Conservation (phyloP, 495 filamentous ascomycete genomes). For the Jackrogersella minutella region DNA sequence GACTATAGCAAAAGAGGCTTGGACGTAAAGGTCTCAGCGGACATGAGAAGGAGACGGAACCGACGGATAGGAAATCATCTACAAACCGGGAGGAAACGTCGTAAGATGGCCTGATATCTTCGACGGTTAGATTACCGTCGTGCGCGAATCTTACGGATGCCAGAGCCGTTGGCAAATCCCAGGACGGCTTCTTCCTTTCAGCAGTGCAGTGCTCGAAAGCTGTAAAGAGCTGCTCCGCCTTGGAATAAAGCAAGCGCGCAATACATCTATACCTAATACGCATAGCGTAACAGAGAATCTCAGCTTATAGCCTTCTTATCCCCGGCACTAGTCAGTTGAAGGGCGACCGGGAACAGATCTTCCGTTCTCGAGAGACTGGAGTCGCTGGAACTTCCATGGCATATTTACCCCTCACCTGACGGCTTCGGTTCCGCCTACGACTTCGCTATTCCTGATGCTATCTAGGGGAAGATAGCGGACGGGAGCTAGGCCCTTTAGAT, state of each 20-base stretch:
- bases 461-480: conserved; percentile 8
- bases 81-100: conserved; percentile 12
- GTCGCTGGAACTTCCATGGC: neutral
- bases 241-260: conserved; percentile 9
- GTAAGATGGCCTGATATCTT: conserved; percentile 11
- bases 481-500: conserved; percentile 30
- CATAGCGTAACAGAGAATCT: conserved; percentile 27
- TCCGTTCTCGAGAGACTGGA: conserved; percentile 24
- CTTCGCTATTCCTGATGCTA: conserved; percentile 29
- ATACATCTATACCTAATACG: conserved; percentile 32
- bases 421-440: conserved; percentile 37
- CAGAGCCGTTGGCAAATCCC: conserved; percentile 24
- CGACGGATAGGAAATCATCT: conserved; percentile 13
- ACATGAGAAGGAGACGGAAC: conserved; percentile 21
- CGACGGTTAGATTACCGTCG: conserved; percentile 10
- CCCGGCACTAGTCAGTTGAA: conserved; percentile 21
- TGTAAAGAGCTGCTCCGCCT: conserved; percentile 8
- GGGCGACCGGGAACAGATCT: conserved; percentile 27
- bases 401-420: conserved; percentile 46
- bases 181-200: conserved; percentile 6
- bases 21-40: conserved; percentile 31
- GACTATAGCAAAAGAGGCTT: conserved; percentile 35
- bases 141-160: conserved; percentile 10
- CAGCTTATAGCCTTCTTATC: conserved; percentile 33
- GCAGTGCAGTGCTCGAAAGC: conserved; percentile 4